Evolutionary conservation across 306 rosid genomes (phyloP), one percentile per base, ranked within the genome.

Genomic region (Vigna unguiculata): DNA sequence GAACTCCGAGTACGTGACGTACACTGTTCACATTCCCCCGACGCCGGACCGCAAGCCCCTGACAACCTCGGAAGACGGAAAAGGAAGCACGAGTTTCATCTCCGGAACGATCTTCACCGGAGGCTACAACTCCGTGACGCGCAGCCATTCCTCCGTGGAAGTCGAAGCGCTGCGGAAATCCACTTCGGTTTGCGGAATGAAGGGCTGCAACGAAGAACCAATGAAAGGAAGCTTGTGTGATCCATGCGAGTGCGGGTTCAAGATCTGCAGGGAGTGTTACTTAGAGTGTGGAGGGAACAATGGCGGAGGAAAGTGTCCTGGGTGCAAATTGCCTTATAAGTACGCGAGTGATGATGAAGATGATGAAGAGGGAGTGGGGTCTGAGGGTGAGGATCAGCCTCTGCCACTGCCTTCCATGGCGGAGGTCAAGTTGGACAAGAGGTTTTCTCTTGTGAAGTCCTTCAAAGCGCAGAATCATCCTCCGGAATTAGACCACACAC

Each of bases 11-110:
- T 88, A 62, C 34, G 92, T 90, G 3, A n/a, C 80, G 1, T 92
- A 92, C 77, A 90, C 97, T 9, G 97, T 92, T 69, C 97, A 90
- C 32, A 92, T 92, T 24, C 97, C 97, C 45, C 92, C 97, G 21
- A 92, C 97, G 15, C 97, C 97, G 0, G 97, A 92, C 32, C 97
- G 91, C 13, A 88, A 70, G 41, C 73, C 92, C 1, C 73, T 88
- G 53, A 83, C 93, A 13, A 53, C 77, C 34, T 90, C 96, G 4
- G 90, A 85, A 0, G 47, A 38, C 7, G n/a, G 19, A 16, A 70
- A 57, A 12, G 83, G 57, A 34, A 48, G 66, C 9, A 79, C 77
- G 24, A 86, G 84, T 15, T 92, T 69, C 83, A 88, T 92, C 22
- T 90, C 93, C 0, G 92, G 96, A 4, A 92, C 97, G 1, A 78